Conservation (phyloP, 495 filamentous ascomycete species). For the Parmelia sp. region DNA sequence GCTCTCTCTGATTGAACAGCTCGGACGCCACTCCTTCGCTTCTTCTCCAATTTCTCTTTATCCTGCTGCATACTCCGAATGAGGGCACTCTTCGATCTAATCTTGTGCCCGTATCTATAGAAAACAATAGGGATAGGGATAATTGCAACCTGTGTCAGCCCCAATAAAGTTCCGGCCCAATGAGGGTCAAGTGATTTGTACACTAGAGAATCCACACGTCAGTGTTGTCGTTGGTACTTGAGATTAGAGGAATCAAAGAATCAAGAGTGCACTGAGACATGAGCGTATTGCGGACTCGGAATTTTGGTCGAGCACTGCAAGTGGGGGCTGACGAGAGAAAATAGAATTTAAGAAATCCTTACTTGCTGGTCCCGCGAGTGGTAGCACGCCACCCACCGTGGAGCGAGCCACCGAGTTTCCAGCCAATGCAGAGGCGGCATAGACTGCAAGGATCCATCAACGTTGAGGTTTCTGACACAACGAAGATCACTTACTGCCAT, state of each 20-base stretch:
- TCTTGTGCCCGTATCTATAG: slow-evolving; percentile 64
- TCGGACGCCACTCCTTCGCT: slow-evolving; percentile 8
- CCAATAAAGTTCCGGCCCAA: slow-evolving; percentile 74
- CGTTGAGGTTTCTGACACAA: neutral
- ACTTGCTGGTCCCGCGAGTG: slow-evolving; percentile 60
- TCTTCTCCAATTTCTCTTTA: slow-evolving; percentile 40
- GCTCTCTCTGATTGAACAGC: neutral
- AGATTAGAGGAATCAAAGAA: neutral
- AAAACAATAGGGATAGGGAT: slow-evolving; percentile 78
- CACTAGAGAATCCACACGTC: slow-evolving; percentile 32
- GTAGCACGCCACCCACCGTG: slow-evolving; percentile 62
- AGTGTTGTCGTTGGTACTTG: neutral
- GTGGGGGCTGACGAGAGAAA: neutral
- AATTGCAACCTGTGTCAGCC: slow-evolving; percentile 58
- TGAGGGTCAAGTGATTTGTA: slow-evolving; percentile 63
- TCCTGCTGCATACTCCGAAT: slow-evolving; percentile 68
- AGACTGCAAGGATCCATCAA: slow-evolving; percentile 35
- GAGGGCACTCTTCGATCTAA: slow-evolving; percentile 58
- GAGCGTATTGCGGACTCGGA: neutral
- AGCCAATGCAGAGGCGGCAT: slow-evolving; percentile 68
- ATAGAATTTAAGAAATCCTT: neutral
- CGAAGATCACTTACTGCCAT: slow-evolving; percentile 44
- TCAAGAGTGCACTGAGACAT: neutral
- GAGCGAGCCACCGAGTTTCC: slow-evolving; percentile 69
- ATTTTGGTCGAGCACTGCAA: neutral